These are phyloP conservation scores for Verticillium nubilum DNA, from an alignment of 2,329 filamentous ascomycete species.

Conservation along the genomic window DNA sequence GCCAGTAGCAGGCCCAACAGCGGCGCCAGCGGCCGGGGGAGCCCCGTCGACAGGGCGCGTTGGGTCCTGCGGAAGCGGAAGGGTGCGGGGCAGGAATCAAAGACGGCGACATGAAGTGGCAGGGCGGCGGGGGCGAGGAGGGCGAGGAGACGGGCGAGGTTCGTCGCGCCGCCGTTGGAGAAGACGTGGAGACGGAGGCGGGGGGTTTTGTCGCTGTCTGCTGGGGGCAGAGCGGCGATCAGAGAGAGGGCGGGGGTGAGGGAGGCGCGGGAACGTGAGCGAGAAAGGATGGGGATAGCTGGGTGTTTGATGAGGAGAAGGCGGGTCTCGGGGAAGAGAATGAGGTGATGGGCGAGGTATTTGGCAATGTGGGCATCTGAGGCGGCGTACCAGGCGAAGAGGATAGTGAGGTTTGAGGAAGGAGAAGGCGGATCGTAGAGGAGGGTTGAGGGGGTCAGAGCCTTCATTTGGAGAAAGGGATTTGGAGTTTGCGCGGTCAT, in stretches of 20 bases:
- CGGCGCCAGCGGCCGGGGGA: constrained; percentile 27
- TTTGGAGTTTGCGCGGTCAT: neutral
- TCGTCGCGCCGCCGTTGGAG: constrained; percentile 46
- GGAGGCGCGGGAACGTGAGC: constrained; percentile 27
- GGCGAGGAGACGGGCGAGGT: constrained; percentile 31
- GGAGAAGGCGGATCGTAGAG: constrained; percentile 24
- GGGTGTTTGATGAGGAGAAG: constrained; percentile 42
- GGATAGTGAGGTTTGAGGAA: constrained; percentile 39
- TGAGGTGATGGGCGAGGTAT: constrained; percentile 40
- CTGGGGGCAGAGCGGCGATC: constrained; percentile 12
- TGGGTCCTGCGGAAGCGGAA: constrained; percentile 32
- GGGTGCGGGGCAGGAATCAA: constrained; percentile 45
- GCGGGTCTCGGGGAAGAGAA: constrained; percentile 35
- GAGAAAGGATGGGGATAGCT: constrained; percentile 27
- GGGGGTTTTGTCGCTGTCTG: constrained; percentile 14
- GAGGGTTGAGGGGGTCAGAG: constrained; percentile 7
- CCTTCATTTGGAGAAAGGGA: neutral
- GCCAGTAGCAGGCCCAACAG: constrained; percentile 27
- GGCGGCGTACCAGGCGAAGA: constrained; percentile 47
- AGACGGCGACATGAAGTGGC: constrained; percentile 36
- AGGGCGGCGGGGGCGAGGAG: constrained; percentile 21
- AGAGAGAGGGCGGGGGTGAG: constrained; percentile 30
- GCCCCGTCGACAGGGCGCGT: constrained; percentile 28
- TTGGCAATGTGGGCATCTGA: constrained; percentile 45
- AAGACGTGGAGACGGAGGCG: constrained; percentile 43